phyloP scores from a whole-genome alignment of 768 basidiomycete genomes.

The Sutorius australiensis region DNA sequence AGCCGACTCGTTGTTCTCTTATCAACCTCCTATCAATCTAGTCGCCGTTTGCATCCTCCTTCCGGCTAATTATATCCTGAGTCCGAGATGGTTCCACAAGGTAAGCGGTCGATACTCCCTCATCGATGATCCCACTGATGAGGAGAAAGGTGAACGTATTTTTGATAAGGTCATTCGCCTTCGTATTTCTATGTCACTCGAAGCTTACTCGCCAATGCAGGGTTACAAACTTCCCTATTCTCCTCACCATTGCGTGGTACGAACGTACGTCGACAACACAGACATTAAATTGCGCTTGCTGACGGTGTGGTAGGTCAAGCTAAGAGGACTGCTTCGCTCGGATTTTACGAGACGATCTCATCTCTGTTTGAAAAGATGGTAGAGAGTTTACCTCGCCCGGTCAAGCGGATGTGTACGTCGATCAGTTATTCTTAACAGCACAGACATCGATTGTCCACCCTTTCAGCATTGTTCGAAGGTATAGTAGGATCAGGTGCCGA shows the following conservation, averaged over 20 bases:
- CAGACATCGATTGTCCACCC: not conserved
- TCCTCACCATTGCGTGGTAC: slow-evolving; percentile 77
- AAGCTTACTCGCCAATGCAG: slow-evolving; percentile 32
- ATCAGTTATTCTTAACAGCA: not conserved
- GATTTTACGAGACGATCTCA: slow-evolving; percentile 69
- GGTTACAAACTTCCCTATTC: slow-evolving; percentile 78
- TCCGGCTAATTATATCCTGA: slow-evolving; percentile 80
- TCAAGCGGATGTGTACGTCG: slow-evolving; percentile 72
- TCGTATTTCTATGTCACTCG: not conserved
- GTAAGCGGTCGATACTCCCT: slow-evolving; percentile 34
- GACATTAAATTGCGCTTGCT: not conserved
- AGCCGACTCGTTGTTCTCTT: slow-evolving; percentile 89
- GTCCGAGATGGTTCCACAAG: slow-evolving; percentile 97
- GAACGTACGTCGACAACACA: slow-evolving; percentile 47
- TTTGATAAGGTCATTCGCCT: slow-evolving; percentile 61
- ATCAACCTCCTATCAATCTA: slow-evolving; percentile 91
- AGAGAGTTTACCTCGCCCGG: slow-evolving; percentile 69
- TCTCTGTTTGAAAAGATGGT: slow-evolving; percentile 64
- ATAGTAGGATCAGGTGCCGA: slow-evolving; percentile 67
- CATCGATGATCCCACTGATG: slow-evolving; percentile 15
- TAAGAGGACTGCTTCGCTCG: slow-evolving; percentile 58
- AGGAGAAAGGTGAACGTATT: slow-evolving; percentile 72
- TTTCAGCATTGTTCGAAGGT: slow-evolving; percentile 73
- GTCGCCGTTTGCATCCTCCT: slow-evolving; percentile 83
- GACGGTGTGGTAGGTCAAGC: slow-evolving; percentile 44